Evolutionary conservation across 805 yeast species (phyloP).

Genomic region (Ogataea methanolica): DNA sequence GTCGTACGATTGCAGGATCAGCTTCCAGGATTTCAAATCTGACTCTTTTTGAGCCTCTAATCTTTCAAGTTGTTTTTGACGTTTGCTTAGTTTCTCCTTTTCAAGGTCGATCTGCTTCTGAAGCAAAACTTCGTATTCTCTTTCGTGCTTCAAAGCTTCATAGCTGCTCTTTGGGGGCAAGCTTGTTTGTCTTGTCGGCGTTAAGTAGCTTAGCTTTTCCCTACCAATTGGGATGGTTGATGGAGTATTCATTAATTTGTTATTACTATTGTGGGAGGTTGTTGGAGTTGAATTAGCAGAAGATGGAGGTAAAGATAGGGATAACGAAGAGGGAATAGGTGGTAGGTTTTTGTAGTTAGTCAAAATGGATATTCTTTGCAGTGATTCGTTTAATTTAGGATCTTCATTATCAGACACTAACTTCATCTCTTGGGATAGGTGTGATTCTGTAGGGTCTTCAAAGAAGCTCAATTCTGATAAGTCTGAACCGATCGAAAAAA

Average conservation of each 20-base stretch:
- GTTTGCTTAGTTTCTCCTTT: slow-evolving; percentile 27
- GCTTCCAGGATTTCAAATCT: slow-evolving; percentile 39
- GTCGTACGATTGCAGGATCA: slow-evolving; percentile 34
- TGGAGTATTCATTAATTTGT: neutral
- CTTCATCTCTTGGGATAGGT: slow-evolving; percentile 32
- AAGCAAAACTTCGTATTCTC: slow-evolving; percentile 45
- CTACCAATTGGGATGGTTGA: slow-evolving; percentile 4
- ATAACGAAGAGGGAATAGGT: neutral
- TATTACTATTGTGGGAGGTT: too few relatives aligned
- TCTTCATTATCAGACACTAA: slow-evolving; percentile 31
- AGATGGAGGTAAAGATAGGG: neutral
- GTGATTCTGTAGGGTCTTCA: slow-evolving; percentile 16
- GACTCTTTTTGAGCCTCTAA: slow-evolving; percentile 31
- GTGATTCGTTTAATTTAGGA: slow-evolving; percentile 31
- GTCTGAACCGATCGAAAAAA: slow-evolving; percentile 35
- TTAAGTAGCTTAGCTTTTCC: slow-evolving; percentile 23
- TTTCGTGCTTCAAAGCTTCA: slow-evolving; percentile 51
- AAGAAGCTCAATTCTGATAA: slow-evolving; percentile 21
- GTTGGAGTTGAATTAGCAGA: neutral
- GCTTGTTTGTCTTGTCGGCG: slow-evolving; percentile 58
- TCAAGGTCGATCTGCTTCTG: slow-evolving; percentile 38
- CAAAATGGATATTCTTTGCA: slow-evolving; percentile 31
- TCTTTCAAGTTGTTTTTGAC: slow-evolving; percentile 29
- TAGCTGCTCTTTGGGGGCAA: slow-evolving; percentile 58
- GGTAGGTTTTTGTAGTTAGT: slow-evolving; percentile 17